phyloP scores from a whole-genome alignment of 1,139 yeast genomes.

The Diutina scorzettiae region DNA sequence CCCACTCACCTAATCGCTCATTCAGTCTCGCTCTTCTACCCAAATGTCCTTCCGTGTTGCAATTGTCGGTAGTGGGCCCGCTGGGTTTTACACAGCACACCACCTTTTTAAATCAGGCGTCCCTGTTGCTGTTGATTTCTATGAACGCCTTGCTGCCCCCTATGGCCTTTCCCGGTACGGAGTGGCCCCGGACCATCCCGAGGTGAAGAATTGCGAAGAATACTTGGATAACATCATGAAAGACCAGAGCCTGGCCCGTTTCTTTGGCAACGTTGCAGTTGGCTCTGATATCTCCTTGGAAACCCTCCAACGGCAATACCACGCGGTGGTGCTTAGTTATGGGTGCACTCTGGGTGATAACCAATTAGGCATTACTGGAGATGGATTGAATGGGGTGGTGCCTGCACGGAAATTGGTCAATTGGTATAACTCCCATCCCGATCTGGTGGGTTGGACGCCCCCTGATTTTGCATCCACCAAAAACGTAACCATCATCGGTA shows the following conservation, averaged over 20 bases:
- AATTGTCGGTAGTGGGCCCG: conserved; percentile 91
- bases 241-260: conserved; percentile 35
- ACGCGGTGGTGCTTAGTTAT: conserved; percentile 5
- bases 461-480: conserved; percentile 51
- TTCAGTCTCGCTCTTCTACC: too few species aligned
- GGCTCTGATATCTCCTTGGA: conserved; percentile 41
- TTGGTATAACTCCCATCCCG: conserved; percentile 93
- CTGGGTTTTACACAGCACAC: conserved; percentile 86
- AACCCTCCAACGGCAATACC: conserved; percentile 22
- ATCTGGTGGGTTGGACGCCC: conserved; percentile 16
- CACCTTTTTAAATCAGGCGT: conserved; percentile 40
- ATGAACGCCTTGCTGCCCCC: conserved; percentile 81
- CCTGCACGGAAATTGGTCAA: conserved; percentile 83
- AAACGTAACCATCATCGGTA: conserved; percentile 77
- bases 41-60: too few species aligned
- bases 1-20: too few species aligned
- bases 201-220: conserved; percentile 82
- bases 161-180: conserved; percentile 88
- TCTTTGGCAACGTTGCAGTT: conserved; percentile 63
- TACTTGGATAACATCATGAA: conserved; percentile 56
- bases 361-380: conserved; percentile 47
- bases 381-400: conserved; percentile 50
- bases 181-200: conserved; percentile 99
- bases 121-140: conserved; percentile 46
- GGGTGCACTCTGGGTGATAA: conserved; percentile 35